phyloP scores from a whole-genome alignment of 2,329 filamentous ascomycete species.

The Colletotrichum sidae region DNA sequence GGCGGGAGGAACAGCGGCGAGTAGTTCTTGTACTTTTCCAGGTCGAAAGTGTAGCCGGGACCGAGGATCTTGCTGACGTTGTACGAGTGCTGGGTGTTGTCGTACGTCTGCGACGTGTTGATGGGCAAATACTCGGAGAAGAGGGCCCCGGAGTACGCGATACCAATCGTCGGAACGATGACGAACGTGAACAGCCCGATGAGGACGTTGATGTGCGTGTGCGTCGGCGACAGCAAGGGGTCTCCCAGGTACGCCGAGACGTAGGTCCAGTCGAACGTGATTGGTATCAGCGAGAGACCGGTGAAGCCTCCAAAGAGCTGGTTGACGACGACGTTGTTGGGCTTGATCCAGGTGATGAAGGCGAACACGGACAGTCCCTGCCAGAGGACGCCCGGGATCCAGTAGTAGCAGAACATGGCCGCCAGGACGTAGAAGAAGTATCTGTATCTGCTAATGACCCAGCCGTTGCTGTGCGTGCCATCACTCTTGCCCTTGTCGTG shows the following conservation, averaged over 20 bases:
- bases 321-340: slow-evolving; percentile 68
- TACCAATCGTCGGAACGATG: slow-evolving; percentile 51
- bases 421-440: slow-evolving; percentile 54
- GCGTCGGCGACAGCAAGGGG: slow-evolving; percentile 41
- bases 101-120: slow-evolving; percentile 64
- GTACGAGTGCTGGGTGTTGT: slow-evolving; percentile 66
- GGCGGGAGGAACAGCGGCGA: slow-evolving; percentile 54
- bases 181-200: slow-evolving; percentile 25
- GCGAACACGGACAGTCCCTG: slow-evolving; percentile 63
- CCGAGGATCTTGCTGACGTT: slow-evolving; percentile 65
- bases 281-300: slow-evolving; percentile 69
- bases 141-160: slow-evolving; percentile 58
- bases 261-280: slow-evolving; percentile 66
- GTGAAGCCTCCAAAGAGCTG: slow-evolving; percentile 70
- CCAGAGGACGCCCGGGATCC: slow-evolving; percentile 63
- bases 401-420: slow-evolving; percentile 63
- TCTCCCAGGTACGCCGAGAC: slow-evolving; percentile 54
- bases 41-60: slow-evolving; percentile 65
- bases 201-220: slow-evolving; percentile 29
- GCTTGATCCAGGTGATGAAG: slow-evolving; percentile 70
- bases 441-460: slow-evolving; percentile 48
- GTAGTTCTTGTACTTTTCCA: slow-evolving; percentile 65
- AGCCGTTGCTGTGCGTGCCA: slow-evolving; percentile 54
- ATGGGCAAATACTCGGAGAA: slow-evolving; percentile 67
- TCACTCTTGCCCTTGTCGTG: slow-evolving; percentile 55